These are phyloP conservation scores for Suillus ampliporus DNA, from an alignment of 768 basidiomycete species.

Conservation along the genomic window DNA sequence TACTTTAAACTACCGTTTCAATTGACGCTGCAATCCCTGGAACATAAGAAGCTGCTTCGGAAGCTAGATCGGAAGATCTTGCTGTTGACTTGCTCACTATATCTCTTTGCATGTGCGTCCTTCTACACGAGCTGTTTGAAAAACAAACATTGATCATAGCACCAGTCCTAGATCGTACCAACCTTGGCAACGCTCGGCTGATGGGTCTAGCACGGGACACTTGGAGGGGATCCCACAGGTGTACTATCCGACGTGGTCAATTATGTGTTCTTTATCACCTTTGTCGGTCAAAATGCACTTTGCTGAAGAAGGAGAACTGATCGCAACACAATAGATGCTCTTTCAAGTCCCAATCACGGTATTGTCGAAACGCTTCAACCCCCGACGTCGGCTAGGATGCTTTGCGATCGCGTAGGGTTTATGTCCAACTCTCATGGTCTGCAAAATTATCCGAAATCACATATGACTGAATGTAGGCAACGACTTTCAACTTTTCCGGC, in stretches of 20 bases:
- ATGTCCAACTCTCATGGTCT: conserved; percentile 68
- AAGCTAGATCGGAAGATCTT: conserved; percentile 66
- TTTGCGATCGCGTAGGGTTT: conserved; percentile 72
- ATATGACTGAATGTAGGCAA: conserved; percentile 10
- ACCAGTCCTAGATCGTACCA: conserved; percentile 63
- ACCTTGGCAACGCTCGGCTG: conserved; percentile 72
- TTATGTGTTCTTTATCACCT: conserved; percentile 73
- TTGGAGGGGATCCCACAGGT: conserved; percentile 67
- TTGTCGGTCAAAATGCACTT: conserved; percentile 38
- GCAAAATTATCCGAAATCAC: conserved; percentile 6
- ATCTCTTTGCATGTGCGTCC: conserved; percentile 63
- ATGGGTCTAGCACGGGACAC: conserved; percentile 64
- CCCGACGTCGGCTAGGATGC: conserved; percentile 61
- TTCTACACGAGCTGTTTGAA: neutral
- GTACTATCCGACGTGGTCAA: conserved; percentile 69
- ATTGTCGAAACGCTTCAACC: conserved; percentile 62
- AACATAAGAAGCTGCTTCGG: conserved; percentile 51
- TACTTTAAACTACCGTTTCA: neutral
- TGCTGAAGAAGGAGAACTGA: conserved; percentile 2
- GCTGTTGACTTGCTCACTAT: conserved; percentile 65
- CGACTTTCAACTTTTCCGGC: conserved; percentile 21
- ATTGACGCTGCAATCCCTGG: neutral
- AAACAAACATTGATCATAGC: neutral
- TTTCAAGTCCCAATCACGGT: conserved; percentile 66
- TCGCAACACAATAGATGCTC: conserved; percentile 50